Evolutionary conservation across 805 yeast species (phyloP).

Genomic region (Lipomyces spencermartinsiae): DNA sequence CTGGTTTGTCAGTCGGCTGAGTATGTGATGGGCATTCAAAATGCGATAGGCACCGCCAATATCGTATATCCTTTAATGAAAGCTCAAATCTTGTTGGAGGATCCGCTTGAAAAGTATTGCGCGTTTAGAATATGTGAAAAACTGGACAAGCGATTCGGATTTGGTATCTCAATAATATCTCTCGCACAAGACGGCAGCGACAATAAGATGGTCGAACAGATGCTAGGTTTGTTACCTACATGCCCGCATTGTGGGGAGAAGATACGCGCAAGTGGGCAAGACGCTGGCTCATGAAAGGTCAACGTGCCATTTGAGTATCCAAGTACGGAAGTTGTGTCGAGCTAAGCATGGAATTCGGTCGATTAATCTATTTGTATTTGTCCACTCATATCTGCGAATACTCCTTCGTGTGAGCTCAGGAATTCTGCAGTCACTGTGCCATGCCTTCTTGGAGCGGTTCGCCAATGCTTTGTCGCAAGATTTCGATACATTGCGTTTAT

Average conservation of each 20-base stretch:
- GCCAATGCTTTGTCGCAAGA: not conserved
- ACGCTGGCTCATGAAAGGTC: not conserved
- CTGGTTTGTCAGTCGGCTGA: conserved; percentile 10
- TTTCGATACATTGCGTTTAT: not conserved
- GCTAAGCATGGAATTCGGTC: too few relatives aligned
- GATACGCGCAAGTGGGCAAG: not conserved
- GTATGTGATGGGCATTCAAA: not conserved
- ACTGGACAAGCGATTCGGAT: conserved; percentile 5
- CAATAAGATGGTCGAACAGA: not conserved
- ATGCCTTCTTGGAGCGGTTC: not conserved
- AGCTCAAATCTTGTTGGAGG: not conserved
- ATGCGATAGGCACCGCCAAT: not conserved
- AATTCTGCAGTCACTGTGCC: not conserved
- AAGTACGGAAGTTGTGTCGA: not conserved
- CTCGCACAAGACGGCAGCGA: not conserved
- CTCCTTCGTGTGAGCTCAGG: not conserved
- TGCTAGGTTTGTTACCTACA: not conserved
- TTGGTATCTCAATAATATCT: conserved; percentile 1
- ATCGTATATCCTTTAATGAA: conserved; percentile 6
- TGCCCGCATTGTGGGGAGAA: conserved; percentile 14
- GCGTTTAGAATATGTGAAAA: conserved; percentile 3
- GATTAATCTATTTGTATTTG: too few relatives aligned
- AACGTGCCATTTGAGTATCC: not conserved
- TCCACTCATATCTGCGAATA: not conserved
- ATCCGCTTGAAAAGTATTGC: conserved; percentile 11